A percentile compares a stretch with the other conserved stretches of the same genome.
phyloP scores from a whole-genome alignment of 1,284 basidiomycete species.

The Salmacisia buchloeana region DNA sequence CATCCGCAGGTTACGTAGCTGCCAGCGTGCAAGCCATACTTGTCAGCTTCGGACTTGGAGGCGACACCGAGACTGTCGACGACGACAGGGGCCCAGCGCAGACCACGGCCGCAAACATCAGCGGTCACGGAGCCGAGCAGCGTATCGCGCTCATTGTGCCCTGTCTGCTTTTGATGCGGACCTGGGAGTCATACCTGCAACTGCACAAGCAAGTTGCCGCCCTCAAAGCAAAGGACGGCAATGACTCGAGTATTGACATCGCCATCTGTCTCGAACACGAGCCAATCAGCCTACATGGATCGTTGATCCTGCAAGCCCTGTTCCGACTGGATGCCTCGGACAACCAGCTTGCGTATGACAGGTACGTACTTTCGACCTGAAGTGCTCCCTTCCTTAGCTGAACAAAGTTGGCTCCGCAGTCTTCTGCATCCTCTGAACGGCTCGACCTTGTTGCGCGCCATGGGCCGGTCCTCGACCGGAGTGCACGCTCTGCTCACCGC shows the following conservation, averaged over 20 bases:
- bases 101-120: neutral
- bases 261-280: too few species aligned
- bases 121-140: neutral
- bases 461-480: slow-evolving; percentile 20
- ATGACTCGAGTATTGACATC: neutral
- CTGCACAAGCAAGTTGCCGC: too few species aligned
- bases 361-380: slow-evolving; percentile 10
- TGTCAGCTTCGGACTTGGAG: slow-evolving; percentile 3
- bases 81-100: neutral
- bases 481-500: slow-evolving; percentile 25
- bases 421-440: neutral
- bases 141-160: neutral
- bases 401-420: neutral
- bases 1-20: neutral
- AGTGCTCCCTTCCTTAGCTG: too few species aligned
- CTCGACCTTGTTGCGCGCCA: neutral
- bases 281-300: slow-evolving; percentile 13
- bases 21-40: neutral
- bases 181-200: slow-evolving; percentile 14
- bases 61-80: neutral
- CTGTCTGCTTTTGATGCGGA: slow-evolving; percentile 10
- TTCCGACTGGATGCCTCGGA: slow-evolving; percentile 23
- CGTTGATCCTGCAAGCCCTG: slow-evolving; percentile 38
- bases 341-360: slow-evolving; percentile 15
- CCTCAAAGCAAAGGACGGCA: slow-evolving; percentile 12